Conservation (phyloP, 176 grass and related monocot genomes). For the Eleusine coracana region DNA sequence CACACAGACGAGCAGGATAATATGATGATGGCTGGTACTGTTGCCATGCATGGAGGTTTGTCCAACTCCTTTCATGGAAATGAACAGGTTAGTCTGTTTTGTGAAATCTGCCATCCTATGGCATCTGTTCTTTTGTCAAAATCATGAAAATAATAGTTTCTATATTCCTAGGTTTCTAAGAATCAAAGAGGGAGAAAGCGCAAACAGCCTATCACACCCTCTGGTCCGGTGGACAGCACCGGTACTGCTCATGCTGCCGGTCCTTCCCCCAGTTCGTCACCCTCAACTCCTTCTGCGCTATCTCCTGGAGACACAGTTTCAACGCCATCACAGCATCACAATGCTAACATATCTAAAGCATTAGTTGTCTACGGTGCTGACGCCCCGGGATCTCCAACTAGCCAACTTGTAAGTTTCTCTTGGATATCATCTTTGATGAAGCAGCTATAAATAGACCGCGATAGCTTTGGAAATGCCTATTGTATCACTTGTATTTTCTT, state of each 20-base stretch:
- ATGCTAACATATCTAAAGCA: slow-evolving; percentile 55
- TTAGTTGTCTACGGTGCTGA: slow-evolving; percentile 57
- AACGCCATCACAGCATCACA: slow-evolving; percentile 55
- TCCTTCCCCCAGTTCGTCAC: slow-evolving; percentile 77
- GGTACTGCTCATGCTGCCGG: slow-evolving; percentile 82
- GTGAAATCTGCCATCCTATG: slow-evolving; percentile 25
- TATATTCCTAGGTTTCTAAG: slow-evolving; percentile 63
- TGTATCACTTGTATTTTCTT: slow-evolving; percentile 9
- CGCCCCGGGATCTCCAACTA: slow-evolving; percentile 57
- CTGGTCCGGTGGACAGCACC: slow-evolving; percentile 81
- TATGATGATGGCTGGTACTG: slow-evolving; percentile 52
- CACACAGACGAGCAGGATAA: slow-evolving; percentile 66
- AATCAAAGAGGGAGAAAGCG: slow-evolving; percentile 67
- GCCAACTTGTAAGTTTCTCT: slow-evolving; percentile 66
- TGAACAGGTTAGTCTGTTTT: slow-evolving; percentile 66
- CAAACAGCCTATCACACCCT: slow-evolving; percentile 73
- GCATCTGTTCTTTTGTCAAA: neutral
- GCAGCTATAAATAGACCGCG: slow-evolving; percentile 7
- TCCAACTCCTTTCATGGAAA: slow-evolving; percentile 55
- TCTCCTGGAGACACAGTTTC: slow-evolving; percentile 85
- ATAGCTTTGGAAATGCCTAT: slow-evolving; percentile 2
- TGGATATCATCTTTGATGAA: slow-evolving; percentile 3
- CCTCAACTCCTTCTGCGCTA: slow-evolving; percentile 88
- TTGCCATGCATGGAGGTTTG: slow-evolving; percentile 65
- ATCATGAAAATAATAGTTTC: slow-evolving; percentile 17